Evolutionary conservation across 352 stramenopile species (phyloP).

Genomic region (Pythium brachiatum): DNA sequence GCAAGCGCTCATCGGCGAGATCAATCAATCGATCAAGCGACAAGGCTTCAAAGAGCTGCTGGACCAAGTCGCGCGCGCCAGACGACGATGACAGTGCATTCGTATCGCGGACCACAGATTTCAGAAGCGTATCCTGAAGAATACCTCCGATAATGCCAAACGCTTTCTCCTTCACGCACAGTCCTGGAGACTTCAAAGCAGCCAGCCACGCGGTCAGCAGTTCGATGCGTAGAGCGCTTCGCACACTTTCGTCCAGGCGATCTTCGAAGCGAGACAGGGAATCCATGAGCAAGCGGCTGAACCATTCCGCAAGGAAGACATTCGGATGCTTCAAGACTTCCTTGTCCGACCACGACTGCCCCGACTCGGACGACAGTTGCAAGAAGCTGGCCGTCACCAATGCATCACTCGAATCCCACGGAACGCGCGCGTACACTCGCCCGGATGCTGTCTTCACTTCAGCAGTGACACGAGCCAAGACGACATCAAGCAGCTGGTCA

Average conservation of each 20-base stretch:
- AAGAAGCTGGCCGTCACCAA: slow-evolving; percentile 67
- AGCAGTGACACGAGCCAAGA: slow-evolving; percentile 53
- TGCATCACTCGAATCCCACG: slow-evolving; percentile 77
- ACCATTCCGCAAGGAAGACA: slow-evolving; percentile 83
- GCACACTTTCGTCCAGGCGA: slow-evolving; percentile 32
- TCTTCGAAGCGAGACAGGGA: slow-evolving; percentile 45
- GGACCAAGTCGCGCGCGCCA: slow-evolving; percentile 16
- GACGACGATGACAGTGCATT: neutral
- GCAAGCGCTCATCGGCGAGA: slow-evolving; percentile 69
- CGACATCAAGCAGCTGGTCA: slow-evolving; percentile 39
- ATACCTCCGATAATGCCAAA: slow-evolving; percentile 72
- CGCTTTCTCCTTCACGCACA: slow-evolving; percentile 87
- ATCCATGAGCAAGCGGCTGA: slow-evolving; percentile 75
- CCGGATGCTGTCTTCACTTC: slow-evolving; percentile 71
- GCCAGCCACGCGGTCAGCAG: slow-evolving; percentile 78
- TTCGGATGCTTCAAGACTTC: slow-evolving; percentile 83
- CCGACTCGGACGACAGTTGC: slow-evolving; percentile 64
- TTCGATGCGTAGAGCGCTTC: slow-evolving; percentile 58
- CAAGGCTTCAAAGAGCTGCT: slow-evolving; percentile 41
- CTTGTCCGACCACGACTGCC: slow-evolving; percentile 77
- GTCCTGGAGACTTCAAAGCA: slow-evolving; percentile 80
- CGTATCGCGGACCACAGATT: slow-evolving; percentile 10
- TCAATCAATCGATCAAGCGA: slow-evolving; percentile 69
- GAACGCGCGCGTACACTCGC: slow-evolving; percentile 77
- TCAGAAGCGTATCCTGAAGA: slow-evolving; percentile 76